These are phyloP conservation scores for Pseudogymnoascus sp. DNA, from an alignment of 2,329 filamentous ascomycete genomes.

Conservation along the genomic window DNA sequence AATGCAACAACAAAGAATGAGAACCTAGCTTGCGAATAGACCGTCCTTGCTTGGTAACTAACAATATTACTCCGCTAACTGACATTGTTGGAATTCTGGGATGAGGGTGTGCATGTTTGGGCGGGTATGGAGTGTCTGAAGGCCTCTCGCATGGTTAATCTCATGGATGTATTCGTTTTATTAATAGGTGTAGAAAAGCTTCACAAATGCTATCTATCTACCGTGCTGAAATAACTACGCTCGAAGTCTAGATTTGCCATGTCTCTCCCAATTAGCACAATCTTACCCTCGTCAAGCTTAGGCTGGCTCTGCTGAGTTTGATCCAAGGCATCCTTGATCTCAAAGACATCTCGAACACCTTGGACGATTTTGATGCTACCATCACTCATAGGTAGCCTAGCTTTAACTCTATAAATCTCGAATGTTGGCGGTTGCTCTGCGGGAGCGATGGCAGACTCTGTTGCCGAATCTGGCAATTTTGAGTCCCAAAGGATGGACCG, in stretches of 20 bases:
- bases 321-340: conserved; percentile 61
- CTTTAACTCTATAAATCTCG: conserved; percentile 85
- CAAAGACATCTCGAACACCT: conserved; percentile 88
- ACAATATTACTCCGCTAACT: neutral
- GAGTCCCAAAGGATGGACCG: conserved; percentile 78
- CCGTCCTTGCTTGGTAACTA: neutral
- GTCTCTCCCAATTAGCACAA: conserved; percentile 55
- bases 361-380: conserved; percentile 72
- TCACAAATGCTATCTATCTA: neutral
- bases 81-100: neutral
- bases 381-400: conserved; percentile 57
- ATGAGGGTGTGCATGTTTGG: neutral
- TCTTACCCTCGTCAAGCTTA: conserved; percentile 39
- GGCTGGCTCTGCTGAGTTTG: conserved; percentile 16
- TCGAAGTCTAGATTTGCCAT: conserved; percentile 44
- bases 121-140: neutral
- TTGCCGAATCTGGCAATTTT: conserved; percentile 38
- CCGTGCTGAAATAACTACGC: conserved; percentile 28
- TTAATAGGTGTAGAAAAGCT: neutral
- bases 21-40: neutral
- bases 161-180: neutral
- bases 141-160: neutral
- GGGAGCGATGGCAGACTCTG: conserved; percentile 25
- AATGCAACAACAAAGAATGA: neutral
- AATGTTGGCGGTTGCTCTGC: conserved; percentile 37